These are phyloP conservation scores for Pseudozyma tsukubaensis DNA, from an alignment of 1,284 basidiomycete genomes.

Conservation along the genomic window DNA sequence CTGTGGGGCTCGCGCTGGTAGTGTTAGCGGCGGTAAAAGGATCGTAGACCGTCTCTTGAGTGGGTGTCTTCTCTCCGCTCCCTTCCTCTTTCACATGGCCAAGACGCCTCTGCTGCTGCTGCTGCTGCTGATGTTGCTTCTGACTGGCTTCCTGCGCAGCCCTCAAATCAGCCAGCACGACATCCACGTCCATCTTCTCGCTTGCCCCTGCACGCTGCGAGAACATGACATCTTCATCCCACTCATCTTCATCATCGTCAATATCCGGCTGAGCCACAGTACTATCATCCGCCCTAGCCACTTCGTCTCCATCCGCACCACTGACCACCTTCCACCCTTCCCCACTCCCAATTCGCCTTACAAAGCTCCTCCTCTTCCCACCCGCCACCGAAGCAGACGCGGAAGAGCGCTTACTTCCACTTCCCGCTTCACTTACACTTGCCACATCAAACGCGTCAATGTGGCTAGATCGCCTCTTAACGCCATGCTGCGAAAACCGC, in stretches of 20 bases:
- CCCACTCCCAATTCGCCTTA: conserved; percentile 6
- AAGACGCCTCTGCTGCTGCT: too few species aligned
- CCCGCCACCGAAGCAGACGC: conserved; percentile 6
- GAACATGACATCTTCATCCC: conserved; percentile 16
- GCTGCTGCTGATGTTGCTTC: too few species aligned
- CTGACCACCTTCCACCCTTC: conserved; percentile 30
- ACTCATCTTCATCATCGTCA: conserved; percentile 14
- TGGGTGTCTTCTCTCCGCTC: conserved; percentile 11
- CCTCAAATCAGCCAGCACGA: conserved; percentile 12
- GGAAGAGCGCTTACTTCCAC: conserved; percentile 25
- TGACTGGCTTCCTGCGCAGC: conserved; percentile 21
- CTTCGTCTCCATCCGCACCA: not conserved
- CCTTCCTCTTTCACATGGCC: too few species aligned
- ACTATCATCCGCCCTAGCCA: conserved; percentile 10
- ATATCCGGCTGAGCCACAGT: conserved; percentile 7
- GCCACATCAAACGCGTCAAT: conserved; percentile 1
- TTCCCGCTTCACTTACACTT: not conserved
- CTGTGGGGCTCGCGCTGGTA: not conserved
- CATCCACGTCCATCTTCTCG: conserved; percentile 17
- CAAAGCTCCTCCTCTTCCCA: conserved; percentile 14
- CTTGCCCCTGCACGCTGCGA: not conserved
- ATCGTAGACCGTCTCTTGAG: conserved; percentile 12
- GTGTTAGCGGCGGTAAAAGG: not conserved
- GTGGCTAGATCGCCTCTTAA: conserved; percentile 24
- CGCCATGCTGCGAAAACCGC: conserved; percentile 11